phyloP scores from a whole-genome alignment of 306 rosid species.

The Styphnolobium japonicum region DNA sequence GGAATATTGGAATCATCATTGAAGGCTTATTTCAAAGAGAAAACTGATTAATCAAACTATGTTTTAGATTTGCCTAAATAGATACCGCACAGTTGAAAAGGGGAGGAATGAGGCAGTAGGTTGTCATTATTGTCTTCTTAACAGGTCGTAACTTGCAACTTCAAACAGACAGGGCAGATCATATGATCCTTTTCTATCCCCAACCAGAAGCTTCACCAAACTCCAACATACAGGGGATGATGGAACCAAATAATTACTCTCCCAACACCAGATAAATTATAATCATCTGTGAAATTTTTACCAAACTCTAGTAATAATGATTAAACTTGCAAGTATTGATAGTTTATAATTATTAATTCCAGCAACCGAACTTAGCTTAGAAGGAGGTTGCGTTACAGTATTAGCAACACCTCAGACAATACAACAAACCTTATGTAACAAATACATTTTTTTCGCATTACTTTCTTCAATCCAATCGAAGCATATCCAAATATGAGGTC shows the following conservation, averaged over 20 bases:
- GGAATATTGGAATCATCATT: neutral
- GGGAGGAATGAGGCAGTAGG: neutral
- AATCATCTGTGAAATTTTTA: too few relatives aligned
- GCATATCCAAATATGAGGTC: neutral
- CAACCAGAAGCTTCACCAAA: neutral
- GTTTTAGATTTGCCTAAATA: neutral
- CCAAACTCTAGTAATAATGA: neutral
- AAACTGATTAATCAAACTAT: neutral
- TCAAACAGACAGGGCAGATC: neutral
- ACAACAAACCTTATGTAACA: neutral
- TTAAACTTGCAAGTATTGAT: neutral
- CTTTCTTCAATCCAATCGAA: neutral
- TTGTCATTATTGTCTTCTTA: neutral
- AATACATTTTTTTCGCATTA: neutral
- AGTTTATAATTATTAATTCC: neutral
- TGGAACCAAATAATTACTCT: constrained; percentile 7
- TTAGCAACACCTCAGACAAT: neutral
- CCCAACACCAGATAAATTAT: neutral
- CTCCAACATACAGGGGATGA: neutral
- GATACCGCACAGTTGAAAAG: constrained; percentile 15
- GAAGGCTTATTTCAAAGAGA: neutral
- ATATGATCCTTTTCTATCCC: neutral
- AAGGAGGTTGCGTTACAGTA: neutral
- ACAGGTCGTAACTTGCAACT: constrained; percentile 1
- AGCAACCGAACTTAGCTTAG: neutral